Percentiles rank a stretch among this genome's conserved stretches.
Conservation (phyloP, 371 early-diverging fungal genomes). For the Basidiobolus heterosporus region DNA sequence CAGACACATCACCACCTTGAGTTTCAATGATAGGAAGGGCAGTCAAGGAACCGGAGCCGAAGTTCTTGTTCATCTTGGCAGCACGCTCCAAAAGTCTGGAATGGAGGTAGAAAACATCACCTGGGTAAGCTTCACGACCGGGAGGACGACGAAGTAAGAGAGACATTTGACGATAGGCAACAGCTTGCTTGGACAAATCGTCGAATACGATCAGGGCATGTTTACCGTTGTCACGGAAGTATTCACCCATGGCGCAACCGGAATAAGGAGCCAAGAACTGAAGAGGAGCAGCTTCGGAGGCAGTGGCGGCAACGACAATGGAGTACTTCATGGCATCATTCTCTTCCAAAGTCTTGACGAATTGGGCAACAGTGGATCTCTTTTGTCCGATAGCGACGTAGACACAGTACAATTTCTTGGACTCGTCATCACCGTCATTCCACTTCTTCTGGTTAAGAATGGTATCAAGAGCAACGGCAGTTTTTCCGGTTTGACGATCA, state of each 20-base stretch:
- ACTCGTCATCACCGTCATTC: slow-evolving; percentile 72
- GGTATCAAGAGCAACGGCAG: slow-evolving; percentile 87
- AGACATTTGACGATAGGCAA: slow-evolving; percentile 95
- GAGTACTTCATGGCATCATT: slow-evolving; percentile 84
- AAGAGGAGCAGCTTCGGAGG: slow-evolving; percentile 85
- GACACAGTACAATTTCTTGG: slow-evolving; percentile 89
- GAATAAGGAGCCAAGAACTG: slow-evolving; percentile 93
- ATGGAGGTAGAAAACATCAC: slow-evolving; percentile 95
- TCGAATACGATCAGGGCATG: slow-evolving; percentile 93
- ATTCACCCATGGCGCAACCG: slow-evolving; percentile 90
- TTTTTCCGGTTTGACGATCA: slow-evolving; percentile 95
- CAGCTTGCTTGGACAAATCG: slow-evolving; percentile 94
- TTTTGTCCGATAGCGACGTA: slow-evolving; percentile 95
- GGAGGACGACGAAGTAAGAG: slow-evolving; percentile 92
- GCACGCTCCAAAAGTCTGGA: slow-evolving; percentile 92
- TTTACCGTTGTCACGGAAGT: slow-evolving; percentile 93
- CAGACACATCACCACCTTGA: slow-evolving; percentile 96
- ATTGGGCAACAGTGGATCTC: slow-evolving; percentile 92
- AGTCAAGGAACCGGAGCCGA: slow-evolving; percentile 85
- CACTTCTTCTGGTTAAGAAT: slow-evolving; percentile 93
- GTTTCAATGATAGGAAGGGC: slow-evolving; percentile 94
- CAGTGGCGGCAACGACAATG: slow-evolving; percentile 88
- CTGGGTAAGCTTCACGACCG: slow-evolving; percentile 94
- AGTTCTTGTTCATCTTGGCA: slow-evolving; percentile 87
- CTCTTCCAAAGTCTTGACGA: slow-evolving; percentile 86